Percentiles rank a stretch among this genome's conserved stretches.
phyloP scores from a whole-genome alignment of 1,139 yeast genomes.

The Eremothecium sinecaudum region DNA sequence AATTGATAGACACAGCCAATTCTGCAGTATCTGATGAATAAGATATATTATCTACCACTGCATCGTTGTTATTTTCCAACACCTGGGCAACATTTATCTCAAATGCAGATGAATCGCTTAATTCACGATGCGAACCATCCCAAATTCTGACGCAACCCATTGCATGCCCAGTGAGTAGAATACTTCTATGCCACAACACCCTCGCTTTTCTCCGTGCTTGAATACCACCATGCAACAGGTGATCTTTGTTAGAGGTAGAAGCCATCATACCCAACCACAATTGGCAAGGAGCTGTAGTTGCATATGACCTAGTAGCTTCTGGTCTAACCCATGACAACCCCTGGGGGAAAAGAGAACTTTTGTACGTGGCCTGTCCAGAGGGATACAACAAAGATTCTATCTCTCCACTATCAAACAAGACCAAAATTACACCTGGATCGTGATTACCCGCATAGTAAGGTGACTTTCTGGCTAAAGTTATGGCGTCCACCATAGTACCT shows the following conservation, averaged over 20 bases:
- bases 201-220: conserved; percentile 51
- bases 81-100: conserved; percentile 46
- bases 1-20: conserved; percentile 48
- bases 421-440: conserved; percentile 52
- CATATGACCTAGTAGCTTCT: conserved; percentile 46
- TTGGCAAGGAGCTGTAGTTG: conserved; percentile 48
- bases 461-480: conserved; percentile 43
- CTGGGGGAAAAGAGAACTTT: conserved; percentile 64
- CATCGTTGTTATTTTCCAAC: conserved; percentile 30
- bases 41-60: conserved; percentile 50
- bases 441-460: conserved; percentile 69
- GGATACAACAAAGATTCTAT: conserved; percentile 45
- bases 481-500: conserved; percentile 38
- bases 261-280: conserved; percentile 68
- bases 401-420: conserved; percentile 52
- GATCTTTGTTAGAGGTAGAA: conserved; percentile 35
- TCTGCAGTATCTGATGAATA: conserved; percentile 75
- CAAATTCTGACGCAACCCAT: conserved; percentile 71
- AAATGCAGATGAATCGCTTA: conserved; percentile 51
- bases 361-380: conserved; percentile 45
- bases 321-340: conserved; percentile 73
- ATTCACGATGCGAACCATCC: conserved; percentile 74
- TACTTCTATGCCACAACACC: conserved; percentile 49
- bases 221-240: conserved; percentile 67
- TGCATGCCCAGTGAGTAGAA: conserved; percentile 71